Percentiles rank a stretch among this genome's conserved stretches.
These are phyloP conservation scores for Tricholoma matsutake DNA, from an alignment of 768 basidiomycete species.

Conservation along the genomic window DNA sequence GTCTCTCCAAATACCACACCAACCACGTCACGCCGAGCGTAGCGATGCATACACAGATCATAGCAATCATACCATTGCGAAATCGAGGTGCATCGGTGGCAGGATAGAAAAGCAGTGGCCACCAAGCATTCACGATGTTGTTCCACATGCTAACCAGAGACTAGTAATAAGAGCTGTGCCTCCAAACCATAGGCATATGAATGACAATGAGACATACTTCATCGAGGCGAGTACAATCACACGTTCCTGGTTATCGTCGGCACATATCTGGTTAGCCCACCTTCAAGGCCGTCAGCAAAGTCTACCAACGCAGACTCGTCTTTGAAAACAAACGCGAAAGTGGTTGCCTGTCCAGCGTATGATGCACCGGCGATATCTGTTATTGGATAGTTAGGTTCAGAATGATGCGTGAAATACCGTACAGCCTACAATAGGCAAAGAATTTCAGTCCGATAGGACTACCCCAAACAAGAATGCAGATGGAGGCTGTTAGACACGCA, in stretches of 20 bases:
- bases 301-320: not conserved
- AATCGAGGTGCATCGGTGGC: conserved; percentile 70
- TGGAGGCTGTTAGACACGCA: conserved; percentile 49
- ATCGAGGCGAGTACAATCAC: conserved; percentile 70
- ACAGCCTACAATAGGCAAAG: conserved; percentile 64
- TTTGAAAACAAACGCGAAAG: conserved; percentile 53
- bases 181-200: not conserved
- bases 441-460: conserved; percentile 63
- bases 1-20: conserved; percentile 52
- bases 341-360: conserved; percentile 74
- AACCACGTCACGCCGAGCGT: conserved; percentile 53
- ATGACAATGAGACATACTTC: conserved; percentile 45
- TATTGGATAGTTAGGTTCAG: not conserved
- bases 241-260: conserved; percentile 68
- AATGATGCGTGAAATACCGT: not conserved
- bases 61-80: conserved; percentile 65
- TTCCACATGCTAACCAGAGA: conserved; percentile 55
- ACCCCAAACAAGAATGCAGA: conserved; percentile 60
- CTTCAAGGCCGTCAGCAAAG: conserved; percentile 25
- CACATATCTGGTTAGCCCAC: conserved; percentile 79
- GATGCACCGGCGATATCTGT: conserved; percentile 60
- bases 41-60: conserved; percentile 56
- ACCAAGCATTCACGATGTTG: conserved; percentile 67
- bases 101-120: conserved; percentile 70
- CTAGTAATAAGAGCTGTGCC: not conserved